Evolutionary conservation across 1,139 yeast species (phyloP).

Genomic region (Schwanniomyces etchellsii): DNA sequence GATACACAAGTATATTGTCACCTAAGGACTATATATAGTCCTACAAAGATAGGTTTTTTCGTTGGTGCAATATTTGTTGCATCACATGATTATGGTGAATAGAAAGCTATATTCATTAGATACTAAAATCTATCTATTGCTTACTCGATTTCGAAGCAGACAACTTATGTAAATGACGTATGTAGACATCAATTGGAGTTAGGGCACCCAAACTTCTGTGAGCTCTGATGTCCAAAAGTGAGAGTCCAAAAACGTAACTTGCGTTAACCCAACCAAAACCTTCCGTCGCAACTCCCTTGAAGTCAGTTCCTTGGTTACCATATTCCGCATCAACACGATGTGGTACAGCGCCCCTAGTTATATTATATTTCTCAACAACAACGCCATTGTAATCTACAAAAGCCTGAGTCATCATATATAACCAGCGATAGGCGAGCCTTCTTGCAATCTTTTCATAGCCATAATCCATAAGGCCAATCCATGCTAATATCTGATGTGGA

Average conservation of each 20-base stretch:
- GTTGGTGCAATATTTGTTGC: too few relatives aligned
- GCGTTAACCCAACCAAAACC: conserved; percentile 99
- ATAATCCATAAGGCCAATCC: conserved; percentile 79
- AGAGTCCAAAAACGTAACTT: conserved; percentile 70
- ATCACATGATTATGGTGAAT: too few relatives aligned
- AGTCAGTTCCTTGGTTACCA: conserved; percentile 93
- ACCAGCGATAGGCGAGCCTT: conserved; percentile 81
- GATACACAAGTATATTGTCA: too few relatives aligned
- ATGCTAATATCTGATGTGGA: conserved; percentile 92
- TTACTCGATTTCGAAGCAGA: background rate
- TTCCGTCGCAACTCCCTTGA: conserved; percentile 91
- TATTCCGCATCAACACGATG: conserved; percentile 94
- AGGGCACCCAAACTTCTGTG: conserved; percentile 76
- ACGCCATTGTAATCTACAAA: conserved; percentile 94
- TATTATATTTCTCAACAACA: conserved; percentile 94
- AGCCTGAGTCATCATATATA: conserved; percentile 82
- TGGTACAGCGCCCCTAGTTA: conserved; percentile 75
- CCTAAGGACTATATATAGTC: too few relatives aligned
- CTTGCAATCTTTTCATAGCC: conserved; percentile 64
- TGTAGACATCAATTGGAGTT: conserved; percentile 72
- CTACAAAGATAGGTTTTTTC: too few relatives aligned
- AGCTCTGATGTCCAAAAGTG: conserved; percentile 63
- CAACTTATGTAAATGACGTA: conserved; percentile 37
- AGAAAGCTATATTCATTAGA: background rate
- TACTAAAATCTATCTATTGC: background rate